These are phyloP conservation scores for Polytrichum formosum DNA, from an alignment of 225 moss, liverwort and hornwort genomes.

Conservation along the genomic window DNA sequence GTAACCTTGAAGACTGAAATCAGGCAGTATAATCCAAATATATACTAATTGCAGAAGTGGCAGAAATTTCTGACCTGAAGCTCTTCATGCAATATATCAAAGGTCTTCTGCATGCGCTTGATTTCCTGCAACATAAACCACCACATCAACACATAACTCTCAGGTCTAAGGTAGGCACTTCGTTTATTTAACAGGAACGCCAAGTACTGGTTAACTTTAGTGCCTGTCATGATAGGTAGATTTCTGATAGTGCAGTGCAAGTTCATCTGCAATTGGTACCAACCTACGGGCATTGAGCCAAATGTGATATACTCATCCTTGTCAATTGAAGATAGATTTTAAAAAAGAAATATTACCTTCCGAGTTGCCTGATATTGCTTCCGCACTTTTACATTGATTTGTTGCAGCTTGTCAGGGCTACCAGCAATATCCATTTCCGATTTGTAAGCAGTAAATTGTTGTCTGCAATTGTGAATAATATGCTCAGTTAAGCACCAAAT, in stretches of 20 bases:
- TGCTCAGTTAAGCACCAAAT: conserved; percentile 1
- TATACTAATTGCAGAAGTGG: neutral
- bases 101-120: conserved; percentile 60
- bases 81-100: conserved; percentile 51
- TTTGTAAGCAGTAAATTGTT: conserved; percentile 41
- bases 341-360: conserved; percentile 30
- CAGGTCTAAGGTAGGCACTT: no score
- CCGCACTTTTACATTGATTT: conserved; percentile 44
- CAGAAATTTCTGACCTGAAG: conserved; percentile 40
- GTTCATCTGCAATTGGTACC: no score
- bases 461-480: conserved; percentile 25
- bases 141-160: no score
- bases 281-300: no score
- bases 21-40: no score
- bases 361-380: conserved; percentile 44
- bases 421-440: conserved; percentile 41
- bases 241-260: no score
- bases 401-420: conserved; percentile 46
- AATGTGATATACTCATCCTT: no score
- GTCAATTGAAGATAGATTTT: neutral
- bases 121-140: conserved; percentile 29
- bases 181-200: no score
- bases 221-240: no score
- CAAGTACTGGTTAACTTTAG: no score
- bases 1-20: no score